Percentiles rank a stretch among this genome's conserved stretches.
Evolutionary conservation across 83 land plant species (phyloP).

Genomic region (Isoetes engelmannii): DNA sequence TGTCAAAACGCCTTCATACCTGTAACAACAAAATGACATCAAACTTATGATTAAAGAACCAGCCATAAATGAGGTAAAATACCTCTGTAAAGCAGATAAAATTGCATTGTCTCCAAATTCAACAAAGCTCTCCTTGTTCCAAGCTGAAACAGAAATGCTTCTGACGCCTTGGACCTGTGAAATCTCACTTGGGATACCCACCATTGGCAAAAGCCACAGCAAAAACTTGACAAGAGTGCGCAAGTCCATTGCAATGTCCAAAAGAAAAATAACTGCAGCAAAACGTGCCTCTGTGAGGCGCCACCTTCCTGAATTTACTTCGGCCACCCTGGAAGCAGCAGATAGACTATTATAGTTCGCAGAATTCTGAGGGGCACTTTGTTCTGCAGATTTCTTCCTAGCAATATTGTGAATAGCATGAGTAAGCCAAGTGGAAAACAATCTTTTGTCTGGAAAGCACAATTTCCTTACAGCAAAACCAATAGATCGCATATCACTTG

Average conservation of each 20-base stretch:
- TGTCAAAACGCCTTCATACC: constrained; percentile 73
- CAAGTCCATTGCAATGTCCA: constrained; percentile 65
- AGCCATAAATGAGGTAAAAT: not conserved
- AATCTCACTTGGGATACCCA: constrained; percentile 21
- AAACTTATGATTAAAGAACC: not conserved
- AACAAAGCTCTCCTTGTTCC: constrained; percentile 43
- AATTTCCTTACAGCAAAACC: constrained; percentile 54
- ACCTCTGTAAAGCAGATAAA: constrained; percentile 75
- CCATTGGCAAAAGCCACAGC: constrained; percentile 71
- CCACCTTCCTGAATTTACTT: constrained; percentile 38
- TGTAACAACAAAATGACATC: constrained; percentile 28
- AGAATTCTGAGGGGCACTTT: constrained; percentile 11
- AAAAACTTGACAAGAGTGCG: constrained; percentile 51
- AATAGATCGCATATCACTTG: constrained; percentile 51
- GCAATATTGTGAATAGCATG: constrained; percentile 45
- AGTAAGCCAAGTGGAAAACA: constrained; percentile 52
- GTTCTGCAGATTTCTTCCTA: constrained; percentile 43
- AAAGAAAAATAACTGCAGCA: constrained; percentile 47
- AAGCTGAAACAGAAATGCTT: constrained; percentile 24
- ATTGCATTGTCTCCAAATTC: constrained; percentile 63
- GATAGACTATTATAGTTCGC: constrained; percentile 14
- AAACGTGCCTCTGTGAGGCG: constrained; percentile 74
- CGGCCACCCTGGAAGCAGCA: constrained; percentile 33
- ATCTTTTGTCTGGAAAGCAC: constrained; percentile 49
- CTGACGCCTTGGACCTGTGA: constrained; percentile 40